These are phyloP conservation scores for Cephalotrichum gorgonifer DNA, from an alignment of 2,329 filamentous ascomycete species.

Conservation along the genomic window DNA sequence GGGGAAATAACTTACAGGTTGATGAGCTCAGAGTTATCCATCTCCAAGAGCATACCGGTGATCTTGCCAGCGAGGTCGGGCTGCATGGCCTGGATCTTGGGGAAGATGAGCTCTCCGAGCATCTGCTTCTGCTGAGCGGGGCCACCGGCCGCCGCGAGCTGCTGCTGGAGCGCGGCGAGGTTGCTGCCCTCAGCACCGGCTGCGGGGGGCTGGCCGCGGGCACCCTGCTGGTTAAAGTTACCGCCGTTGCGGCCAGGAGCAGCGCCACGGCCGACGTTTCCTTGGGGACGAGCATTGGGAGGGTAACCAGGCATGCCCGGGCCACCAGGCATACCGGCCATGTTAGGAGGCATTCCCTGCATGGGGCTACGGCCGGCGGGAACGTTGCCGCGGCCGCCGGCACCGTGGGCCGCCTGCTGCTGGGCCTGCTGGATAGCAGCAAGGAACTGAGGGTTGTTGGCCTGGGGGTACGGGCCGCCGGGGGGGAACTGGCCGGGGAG, in stretches of 20 bases:
- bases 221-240: slow-evolving; percentile 35
- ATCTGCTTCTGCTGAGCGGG: slow-evolving; percentile 94
- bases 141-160: slow-evolving; percentile 37
- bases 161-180: slow-evolving; percentile 43
- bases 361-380: slow-evolving; percentile 64
- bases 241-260: slow-evolving; percentile 27
- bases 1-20: slow-evolving; percentile 65
- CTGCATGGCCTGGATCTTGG: slow-evolving; percentile 93
- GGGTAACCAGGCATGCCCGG: slow-evolving; percentile 47
- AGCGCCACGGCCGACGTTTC: slow-evolving; percentile 35
- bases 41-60: slow-evolving; percentile 98
- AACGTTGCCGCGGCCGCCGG: slow-evolving; percentile 51
- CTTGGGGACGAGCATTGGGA: slow-evolving; percentile 43
- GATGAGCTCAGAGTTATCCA: slow-evolving; percentile 92
- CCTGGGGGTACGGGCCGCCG: slow-evolving; percentile 64
- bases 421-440: slow-evolving; percentile 74
- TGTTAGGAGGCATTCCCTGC: slow-evolving; percentile 63
- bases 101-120: slow-evolving; percentile 94
- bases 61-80: slow-evolving; percentile 97
- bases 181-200: slow-evolving; percentile 14
- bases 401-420: slow-evolving; percentile 42
- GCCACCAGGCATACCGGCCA: slow-evolving; percentile 32
- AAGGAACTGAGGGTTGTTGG: slow-evolving; percentile 69
- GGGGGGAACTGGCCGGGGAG: slow-evolving; percentile 73
- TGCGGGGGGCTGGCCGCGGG: slow-evolving; percentile 25